Percentiles rank a stretch among this genome's conserved stretches.
phyloP scores from a whole-genome alignment of 2,329 filamentous ascomycete species.

The Stemphylium beticola region DNA sequence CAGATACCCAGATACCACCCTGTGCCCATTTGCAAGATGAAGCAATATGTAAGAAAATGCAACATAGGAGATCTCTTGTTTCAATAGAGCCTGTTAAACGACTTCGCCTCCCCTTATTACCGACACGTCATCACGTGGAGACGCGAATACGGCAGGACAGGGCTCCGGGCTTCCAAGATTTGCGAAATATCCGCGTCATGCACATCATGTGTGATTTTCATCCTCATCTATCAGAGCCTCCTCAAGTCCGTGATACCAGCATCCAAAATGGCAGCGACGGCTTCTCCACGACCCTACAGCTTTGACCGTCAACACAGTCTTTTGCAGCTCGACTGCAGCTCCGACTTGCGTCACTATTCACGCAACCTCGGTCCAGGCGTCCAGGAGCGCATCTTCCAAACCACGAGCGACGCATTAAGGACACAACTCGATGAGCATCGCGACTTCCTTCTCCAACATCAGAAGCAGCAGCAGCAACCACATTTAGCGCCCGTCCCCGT shows the following conservation, averaged over 20 bases:
- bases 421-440: constrained; percentile 30
- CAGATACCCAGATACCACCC: not conserved
- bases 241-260: constrained; percentile 1
- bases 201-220: constrained; percentile 6
- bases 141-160: constrained; percentile 9
- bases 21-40: not conserved
- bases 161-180: constrained; percentile 5
- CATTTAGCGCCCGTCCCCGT: constrained; percentile 14
- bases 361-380: constrained; percentile 31
- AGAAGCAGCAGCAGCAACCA: constrained; percentile 14
- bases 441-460: constrained; percentile 22
- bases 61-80: not conserved
- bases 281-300: constrained; percentile 8
- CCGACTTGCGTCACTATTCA: constrained; percentile 27
- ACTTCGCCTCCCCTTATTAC: not conserved
- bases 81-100: not conserved
- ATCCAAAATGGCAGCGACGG: constrained; percentile 12
- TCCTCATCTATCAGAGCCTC: constrained; percentile 4
- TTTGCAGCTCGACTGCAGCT: constrained; percentile 30
- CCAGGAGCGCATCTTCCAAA: constrained; percentile 27
- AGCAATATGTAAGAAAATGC: not conserved
- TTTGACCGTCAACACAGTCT: constrained; percentile 25
- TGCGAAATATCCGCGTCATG: constrained; percentile 17
- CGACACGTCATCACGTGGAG: constrained; percentile 12
- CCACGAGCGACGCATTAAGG: constrained; percentile 26